These are phyloP conservation scores for Aspergillus pseudotamarii DNA, from an alignment of 2,329 filamentous ascomycete species.

Conservation along the genomic window DNA sequence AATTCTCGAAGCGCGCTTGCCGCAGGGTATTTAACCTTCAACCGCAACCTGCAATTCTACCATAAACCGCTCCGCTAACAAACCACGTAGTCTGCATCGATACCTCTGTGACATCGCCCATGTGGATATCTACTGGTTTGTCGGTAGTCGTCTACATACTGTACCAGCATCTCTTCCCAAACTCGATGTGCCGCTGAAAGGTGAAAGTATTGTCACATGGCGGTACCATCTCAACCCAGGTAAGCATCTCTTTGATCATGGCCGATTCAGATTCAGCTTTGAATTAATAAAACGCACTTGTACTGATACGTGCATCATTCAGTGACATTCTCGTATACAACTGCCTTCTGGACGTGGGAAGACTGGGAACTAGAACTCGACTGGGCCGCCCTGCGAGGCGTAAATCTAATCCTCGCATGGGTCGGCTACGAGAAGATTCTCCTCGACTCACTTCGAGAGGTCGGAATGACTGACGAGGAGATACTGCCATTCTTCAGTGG, in stretches of 20 bases:
- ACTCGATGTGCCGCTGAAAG: neutral
- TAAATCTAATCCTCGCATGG: conserved; percentile 58
- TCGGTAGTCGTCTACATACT: neutral
- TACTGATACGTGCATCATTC: neutral
- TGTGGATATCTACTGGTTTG: neutral
- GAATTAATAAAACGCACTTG: neutral
- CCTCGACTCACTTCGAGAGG: conserved; percentile 51
- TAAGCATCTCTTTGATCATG: neutral
- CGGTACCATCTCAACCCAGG: neutral
- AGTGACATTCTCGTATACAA: conserved; percentile 58
- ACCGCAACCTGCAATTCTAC: neutral
- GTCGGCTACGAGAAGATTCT: conserved; percentile 56
- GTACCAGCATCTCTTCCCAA: neutral
- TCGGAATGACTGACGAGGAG: conserved; percentile 49
- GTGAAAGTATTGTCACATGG: neutral
- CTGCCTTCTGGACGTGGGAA: conserved; percentile 56
- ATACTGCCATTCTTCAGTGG: conserved; percentile 53
- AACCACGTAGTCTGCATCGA: neutral
- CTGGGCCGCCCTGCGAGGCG: conserved; percentile 56
- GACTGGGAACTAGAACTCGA: conserved; percentile 58
- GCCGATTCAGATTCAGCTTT: neutral
- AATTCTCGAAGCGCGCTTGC: neutral
- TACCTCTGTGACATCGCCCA: neutral
- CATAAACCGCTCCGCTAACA: neutral
- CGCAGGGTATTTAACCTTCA: neutral